Percentiles rank a stretch among this genome's conserved stretches.
Conservation (phyloP, 2,329 filamentous ascomycete species). For the Botrytis paeoniae region DNA sequence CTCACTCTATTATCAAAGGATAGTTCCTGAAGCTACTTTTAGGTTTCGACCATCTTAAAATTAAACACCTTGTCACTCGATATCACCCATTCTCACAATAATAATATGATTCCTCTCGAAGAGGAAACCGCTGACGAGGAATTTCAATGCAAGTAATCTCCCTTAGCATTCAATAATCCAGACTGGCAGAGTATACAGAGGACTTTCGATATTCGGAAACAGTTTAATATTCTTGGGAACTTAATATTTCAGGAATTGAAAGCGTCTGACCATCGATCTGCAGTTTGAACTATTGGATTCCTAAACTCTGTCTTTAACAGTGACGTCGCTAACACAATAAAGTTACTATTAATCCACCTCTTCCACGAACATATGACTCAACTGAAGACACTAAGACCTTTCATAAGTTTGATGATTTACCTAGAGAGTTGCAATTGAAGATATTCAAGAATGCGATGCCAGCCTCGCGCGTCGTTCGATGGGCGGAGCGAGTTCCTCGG, state of each 20-base stretch:
- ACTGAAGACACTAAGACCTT: background rate
- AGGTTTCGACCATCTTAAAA: background rate
- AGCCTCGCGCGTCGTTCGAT: background rate
- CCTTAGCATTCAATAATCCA: too few species aligned
- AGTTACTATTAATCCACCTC: background rate
- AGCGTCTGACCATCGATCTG: background rate
- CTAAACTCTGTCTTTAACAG: rapidly evolving
- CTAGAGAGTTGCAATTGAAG: background rate
- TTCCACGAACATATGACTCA: background rate
- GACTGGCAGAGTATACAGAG: background rate
- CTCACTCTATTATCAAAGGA: background rate
- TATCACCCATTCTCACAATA: rapidly evolving
- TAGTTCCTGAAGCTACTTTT: background rate
- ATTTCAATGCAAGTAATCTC: background rate
- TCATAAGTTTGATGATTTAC: background rate
- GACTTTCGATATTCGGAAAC: background rate
- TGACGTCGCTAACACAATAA: rapidly evolving
- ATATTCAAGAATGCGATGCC: background rate
- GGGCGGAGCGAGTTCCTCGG: background rate
- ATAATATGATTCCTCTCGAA: too few species aligned
- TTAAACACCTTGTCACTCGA: background rate
- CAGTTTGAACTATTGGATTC: background rate
- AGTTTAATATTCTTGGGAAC: too few species aligned
- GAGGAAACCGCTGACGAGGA: background rate
- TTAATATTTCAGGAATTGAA: too few species aligned